phyloP scores from a whole-genome alignment of 768 basidiomycete genomes.

The Flagelloscypha sp. region DNA sequence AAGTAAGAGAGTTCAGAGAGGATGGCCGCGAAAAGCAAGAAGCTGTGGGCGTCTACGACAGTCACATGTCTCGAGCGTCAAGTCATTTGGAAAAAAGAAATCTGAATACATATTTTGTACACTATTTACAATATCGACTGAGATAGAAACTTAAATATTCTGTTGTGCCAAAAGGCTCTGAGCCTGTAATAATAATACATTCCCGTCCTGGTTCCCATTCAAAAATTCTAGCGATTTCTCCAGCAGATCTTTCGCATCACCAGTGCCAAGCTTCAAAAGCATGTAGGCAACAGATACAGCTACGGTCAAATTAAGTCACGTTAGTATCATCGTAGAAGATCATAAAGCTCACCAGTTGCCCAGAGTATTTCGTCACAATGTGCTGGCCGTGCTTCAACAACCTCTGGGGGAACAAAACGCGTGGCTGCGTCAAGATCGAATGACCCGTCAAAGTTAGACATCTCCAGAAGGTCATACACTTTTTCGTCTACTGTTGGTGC shows the following conservation, averaged over 20 bases:
- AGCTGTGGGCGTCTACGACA: no score
- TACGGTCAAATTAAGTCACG: no score
- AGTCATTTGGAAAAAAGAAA: no score
- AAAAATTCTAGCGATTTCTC: conserved; percentile 37
- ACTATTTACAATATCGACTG: no score
- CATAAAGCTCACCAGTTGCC: no score
- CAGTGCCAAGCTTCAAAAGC: conserved; percentile 21
- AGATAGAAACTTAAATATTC: no score
- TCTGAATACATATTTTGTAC: no score
- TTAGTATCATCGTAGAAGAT: no score
- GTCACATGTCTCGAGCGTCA: no score
- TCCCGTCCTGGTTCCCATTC: conserved; percentile 8
- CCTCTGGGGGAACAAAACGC: conserved; percentile 27
- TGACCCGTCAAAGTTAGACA: conserved; percentile 42
- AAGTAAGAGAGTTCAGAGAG: no score
- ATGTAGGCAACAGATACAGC: conserved; percentile 39
- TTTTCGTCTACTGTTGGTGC: conserved; percentile 13
- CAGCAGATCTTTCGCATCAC: conserved; percentile 29
- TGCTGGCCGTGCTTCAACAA: conserved; percentile 22
- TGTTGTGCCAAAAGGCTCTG: no score
- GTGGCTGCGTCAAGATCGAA: conserved; percentile 28
- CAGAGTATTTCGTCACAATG: conserved; percentile 30
- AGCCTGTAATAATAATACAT: conserved; percentile 11
- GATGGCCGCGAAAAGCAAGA: no score
- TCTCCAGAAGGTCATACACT: conserved; percentile 27